Evolutionary conservation across 441 rosid species (phyloP).

Genomic region (Pelargonium fulgidum): DNA sequence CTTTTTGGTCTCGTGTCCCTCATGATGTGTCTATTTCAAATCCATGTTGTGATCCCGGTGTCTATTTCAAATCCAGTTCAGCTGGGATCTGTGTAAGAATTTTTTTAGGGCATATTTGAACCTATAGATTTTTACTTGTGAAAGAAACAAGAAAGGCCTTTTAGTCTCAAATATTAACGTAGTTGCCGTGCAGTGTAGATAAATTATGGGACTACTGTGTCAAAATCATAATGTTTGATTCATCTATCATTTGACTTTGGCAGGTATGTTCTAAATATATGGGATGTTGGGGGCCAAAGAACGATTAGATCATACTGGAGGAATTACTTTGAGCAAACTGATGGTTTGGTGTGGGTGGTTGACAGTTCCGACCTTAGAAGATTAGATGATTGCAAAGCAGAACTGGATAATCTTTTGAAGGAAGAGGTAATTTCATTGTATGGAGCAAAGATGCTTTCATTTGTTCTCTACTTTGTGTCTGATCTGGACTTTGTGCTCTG

Average conservation of each 20-base stretch:
- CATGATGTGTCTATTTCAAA: too few species aligned
- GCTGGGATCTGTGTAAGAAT: neutral
- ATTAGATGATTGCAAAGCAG: slow-evolving; percentile 88
- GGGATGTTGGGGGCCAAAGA: slow-evolving; percentile 97
- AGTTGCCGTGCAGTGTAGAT: neutral
- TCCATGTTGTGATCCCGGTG: too few species aligned
- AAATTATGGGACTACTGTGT: neutral
- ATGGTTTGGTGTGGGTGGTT: slow-evolving; percentile 95
- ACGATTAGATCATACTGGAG: slow-evolving; percentile 96
- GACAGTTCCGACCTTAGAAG: slow-evolving; percentile 94
- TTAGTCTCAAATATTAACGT: neutral
- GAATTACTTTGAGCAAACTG: slow-evolving; percentile 96
- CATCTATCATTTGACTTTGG: slow-evolving; percentile 3
- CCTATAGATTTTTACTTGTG: neutral
- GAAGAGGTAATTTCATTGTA: slow-evolving; percentile 61
- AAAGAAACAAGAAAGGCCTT: neutral
- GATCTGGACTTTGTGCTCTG: neutral
- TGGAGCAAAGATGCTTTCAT: neutral
- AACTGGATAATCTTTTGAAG: slow-evolving; percentile 80
- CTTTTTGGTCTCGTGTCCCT: too few species aligned
- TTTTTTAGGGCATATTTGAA: neutral
- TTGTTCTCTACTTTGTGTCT: neutral
- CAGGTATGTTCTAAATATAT: slow-evolving; percentile 79
- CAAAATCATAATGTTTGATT: neutral
- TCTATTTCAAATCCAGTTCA: too few species aligned